Conservation (phyloP, 2,329 filamentous ascomycete species). For the Cladophialophora bantiana region DNA sequence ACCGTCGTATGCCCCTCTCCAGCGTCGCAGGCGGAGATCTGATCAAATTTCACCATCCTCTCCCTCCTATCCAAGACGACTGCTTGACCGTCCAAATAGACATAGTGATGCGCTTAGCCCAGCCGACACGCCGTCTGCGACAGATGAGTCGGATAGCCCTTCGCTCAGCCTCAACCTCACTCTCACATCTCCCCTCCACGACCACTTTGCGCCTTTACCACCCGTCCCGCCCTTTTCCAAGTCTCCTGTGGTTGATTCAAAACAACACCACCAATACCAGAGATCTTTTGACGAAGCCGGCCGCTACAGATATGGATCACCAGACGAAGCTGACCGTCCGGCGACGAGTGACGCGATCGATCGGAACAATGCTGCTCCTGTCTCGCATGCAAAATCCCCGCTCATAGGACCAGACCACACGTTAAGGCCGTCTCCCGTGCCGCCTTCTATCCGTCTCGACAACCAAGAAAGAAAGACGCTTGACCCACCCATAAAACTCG, state of each 20-base stretch:
- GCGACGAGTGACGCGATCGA: constrained; percentile 35
- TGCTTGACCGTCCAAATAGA: constrained; percentile 33
- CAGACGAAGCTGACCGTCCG: constrained; percentile 34
- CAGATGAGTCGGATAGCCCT: constrained; percentile 35
- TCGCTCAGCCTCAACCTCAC: constrained; percentile 33
- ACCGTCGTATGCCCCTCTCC: constrained; percentile 30
- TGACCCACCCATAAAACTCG: constrained; percentile 22
- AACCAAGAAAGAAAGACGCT: constrained; percentile 21
- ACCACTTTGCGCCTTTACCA: constrained; percentile 21
- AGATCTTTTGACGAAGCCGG: constrained; percentile 35
- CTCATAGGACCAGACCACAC: constrained; percentile 3
- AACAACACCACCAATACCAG: constrained; percentile 17
- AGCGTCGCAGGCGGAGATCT: constrained; percentile 37
- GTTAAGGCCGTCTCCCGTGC: constrained; percentile 19
- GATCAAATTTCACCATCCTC: constrained; percentile 39
- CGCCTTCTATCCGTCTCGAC: constrained; percentile 14
- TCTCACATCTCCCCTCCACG: constrained; percentile 26
- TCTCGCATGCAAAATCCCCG: constrained; percentile 4
- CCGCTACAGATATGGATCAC: constrained; percentile 26
- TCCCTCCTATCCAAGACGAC: constrained; percentile 33
- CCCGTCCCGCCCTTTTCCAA: constrained; percentile 15
- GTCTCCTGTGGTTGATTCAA: constrained; percentile 13
- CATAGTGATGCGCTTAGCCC: constrained; percentile 34
- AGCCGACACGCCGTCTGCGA: constrained; percentile 28
- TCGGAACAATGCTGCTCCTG: constrained; percentile 9